Conservation (phyloP, 495 filamentous ascomycete genomes). For the Lasiosphaeris hirsuta region DNA sequence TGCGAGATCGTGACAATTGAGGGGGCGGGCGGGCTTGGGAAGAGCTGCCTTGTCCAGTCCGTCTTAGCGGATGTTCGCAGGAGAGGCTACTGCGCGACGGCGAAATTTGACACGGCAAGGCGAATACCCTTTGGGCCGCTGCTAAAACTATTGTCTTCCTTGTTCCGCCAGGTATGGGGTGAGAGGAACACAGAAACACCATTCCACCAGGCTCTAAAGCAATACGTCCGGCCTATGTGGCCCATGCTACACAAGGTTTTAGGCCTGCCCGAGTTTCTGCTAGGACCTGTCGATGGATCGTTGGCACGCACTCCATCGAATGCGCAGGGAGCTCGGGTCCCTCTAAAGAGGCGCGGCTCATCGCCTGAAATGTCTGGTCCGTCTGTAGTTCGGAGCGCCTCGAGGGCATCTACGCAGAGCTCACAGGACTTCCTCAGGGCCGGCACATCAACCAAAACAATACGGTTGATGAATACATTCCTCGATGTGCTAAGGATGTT, state of each 20-base stretch:
- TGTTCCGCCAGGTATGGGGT: slow-evolving; percentile 88
- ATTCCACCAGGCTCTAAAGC: slow-evolving; percentile 72
- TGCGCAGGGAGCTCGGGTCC: slow-evolving; percentile 19
- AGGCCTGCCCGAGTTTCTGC: slow-evolving; percentile 72
- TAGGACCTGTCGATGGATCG: slow-evolving; percentile 38
- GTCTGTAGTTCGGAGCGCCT: slow-evolving; percentile 7
- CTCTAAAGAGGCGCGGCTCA: slow-evolving; percentile 37
- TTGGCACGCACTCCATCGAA: slow-evolving; percentile 17
- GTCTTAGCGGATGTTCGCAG: slow-evolving; percentile 70
- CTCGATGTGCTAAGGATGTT: slow-evolving; percentile 79
- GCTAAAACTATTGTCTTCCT: slow-evolving; percentile 70
- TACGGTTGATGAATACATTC: slow-evolving; percentile 78
- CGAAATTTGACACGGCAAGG: slow-evolving; percentile 81
- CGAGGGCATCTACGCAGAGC: slow-evolving; percentile 41
- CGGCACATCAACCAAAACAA: slow-evolving; percentile 66
- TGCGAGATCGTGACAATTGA: slow-evolving; percentile 78
- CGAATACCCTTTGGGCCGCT: slow-evolving; percentile 81
- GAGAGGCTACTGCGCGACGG: slow-evolving; percentile 74
- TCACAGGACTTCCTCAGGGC: slow-evolving; percentile 69
- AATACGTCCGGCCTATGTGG: slow-evolving; percentile 75
- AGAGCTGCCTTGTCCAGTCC: slow-evolving; percentile 76
- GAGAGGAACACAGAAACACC: slow-evolving; percentile 80
- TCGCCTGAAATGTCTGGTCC: slow-evolving; percentile 37
- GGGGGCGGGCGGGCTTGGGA: slow-evolving; percentile 75
- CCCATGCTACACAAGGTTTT: slow-evolving; percentile 70